Evolutionary conservation across 140 eudicot genomes (phyloP).

Genomic region (Stevia rebaudiana): DNA sequence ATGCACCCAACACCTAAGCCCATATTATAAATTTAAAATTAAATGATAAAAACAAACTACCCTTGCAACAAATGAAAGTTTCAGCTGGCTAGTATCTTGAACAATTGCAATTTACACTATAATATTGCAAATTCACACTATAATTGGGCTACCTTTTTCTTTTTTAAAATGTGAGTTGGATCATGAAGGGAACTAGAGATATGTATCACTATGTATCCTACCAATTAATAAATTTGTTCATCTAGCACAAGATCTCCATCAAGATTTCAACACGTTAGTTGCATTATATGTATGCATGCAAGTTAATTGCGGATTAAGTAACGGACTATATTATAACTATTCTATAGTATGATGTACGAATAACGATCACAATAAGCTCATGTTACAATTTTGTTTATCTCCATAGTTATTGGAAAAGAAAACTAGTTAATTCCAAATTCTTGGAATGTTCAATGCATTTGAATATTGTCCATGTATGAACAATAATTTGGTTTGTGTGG

Average conservation of each 20-base stretch:
- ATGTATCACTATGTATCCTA: too few species aligned
- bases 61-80: not conserved
- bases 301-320: not conserved
- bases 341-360: not conserved
- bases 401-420: not conserved
- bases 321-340: not conserved
- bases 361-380: not conserved
- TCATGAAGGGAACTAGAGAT: too few species aligned
- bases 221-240: not conserved
- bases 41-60: too few species aligned
- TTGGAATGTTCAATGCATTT: not conserved
- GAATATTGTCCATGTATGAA: not conserved
- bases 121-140: too few species aligned
- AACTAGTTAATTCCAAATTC: not conserved
- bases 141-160: too few species aligned
- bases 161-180: too few species aligned
- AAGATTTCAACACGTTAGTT: not conserved
- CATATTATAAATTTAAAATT: not conserved
- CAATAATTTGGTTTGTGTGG: not conserved
- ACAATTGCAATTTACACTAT: not conserved
- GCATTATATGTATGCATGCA: not conserved
- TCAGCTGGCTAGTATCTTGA: not conserved
- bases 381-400: not conserved
- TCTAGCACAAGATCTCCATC: not conserved
- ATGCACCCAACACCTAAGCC: not conserved